Base-by-base conservation (phyloP, 805 yeast genomes). In the Sugiyamaella qingdaonensis region DNA sequence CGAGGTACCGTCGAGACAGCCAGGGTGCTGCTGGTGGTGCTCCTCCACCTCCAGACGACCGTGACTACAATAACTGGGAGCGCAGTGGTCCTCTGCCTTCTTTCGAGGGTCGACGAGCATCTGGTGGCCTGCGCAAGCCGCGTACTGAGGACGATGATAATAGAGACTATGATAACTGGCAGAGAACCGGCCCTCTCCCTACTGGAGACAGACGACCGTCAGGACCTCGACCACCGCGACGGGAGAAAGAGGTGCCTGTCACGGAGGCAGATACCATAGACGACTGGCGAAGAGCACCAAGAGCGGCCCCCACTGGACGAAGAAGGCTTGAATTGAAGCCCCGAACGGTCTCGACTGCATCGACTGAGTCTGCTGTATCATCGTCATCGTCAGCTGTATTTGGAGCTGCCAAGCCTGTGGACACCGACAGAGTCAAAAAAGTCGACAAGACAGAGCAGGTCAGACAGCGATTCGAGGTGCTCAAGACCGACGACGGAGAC, bases 391-490 rank as follows among this genome's bases (percentile, higher is more conserved):
- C 57, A 50, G 14, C 65, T 60, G 94, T 95, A 4, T 88, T 89
- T 72, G 96, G 96, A 0, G 72, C 78, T 3, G 96, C 96, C 0
- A 86, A 81, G 68, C 96, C 96, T 1, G 92, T 88, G 4, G 96
- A 88, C 66, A 81, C 29, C 7, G 29, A 24, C 29, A 3, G 29
- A 24, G 72, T 82, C 19, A 74, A 86, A 24, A 82, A 79, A 58
- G 19, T 14, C 13, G 56, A 51, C 14, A 39, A 46, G 27, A 45
- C 46, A 29, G 62, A 59, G 49, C 57, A 56, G 47, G 49, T 53
- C 16, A 46, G 60, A 39, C 54, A 54, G 53, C 39, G 63, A 32
- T 60, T 60, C 43, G 61, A 50, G 13, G 53, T 80, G 59, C 70
- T 76, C 49, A 89, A 84, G 60, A 71, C 86, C 14, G 91, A 85